Evolutionary conservation across 2,329 filamentous ascomycete species (phyloP).

Genomic region (Teratosphaeria destructans): DNA sequence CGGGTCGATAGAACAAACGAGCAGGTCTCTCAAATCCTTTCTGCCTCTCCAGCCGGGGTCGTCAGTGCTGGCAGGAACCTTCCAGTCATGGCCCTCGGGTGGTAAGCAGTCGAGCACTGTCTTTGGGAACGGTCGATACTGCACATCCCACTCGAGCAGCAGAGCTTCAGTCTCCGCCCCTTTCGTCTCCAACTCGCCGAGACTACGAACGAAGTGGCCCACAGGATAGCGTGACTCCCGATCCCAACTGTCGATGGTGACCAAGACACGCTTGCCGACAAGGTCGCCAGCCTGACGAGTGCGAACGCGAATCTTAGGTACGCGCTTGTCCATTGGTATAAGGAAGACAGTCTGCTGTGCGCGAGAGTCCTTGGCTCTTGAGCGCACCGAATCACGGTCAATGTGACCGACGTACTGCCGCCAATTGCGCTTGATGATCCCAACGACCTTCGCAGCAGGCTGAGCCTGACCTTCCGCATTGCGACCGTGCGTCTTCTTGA

Average conservation of each 20-base stretch:
- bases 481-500: conserved; percentile 71
- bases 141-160: conserved; percentile 89
- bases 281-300: conserved; percentile 85
- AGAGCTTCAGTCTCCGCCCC: conserved; percentile 95
- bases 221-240: conserved; percentile 84
- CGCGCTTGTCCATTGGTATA: conserved; percentile 94
- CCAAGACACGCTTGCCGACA: conserved; percentile 79
- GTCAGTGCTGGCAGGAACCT: conserved; percentile 66
- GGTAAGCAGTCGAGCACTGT: conserved; percentile 90
- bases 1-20: conserved; percentile 96
- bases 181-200: conserved; percentile 91
- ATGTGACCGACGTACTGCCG: conserved; percentile 95
- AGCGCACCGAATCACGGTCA: conserved; percentile 72
- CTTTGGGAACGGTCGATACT: conserved; percentile 94
- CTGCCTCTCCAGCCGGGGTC: conserved; percentile 82
- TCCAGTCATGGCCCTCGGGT: conserved; percentile 86
- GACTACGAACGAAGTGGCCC: conserved; percentile 84
- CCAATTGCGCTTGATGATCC: conserved; percentile 92
- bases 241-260: conserved; percentile 93
- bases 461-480: conserved; percentile 67
- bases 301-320: conserved; percentile 88
- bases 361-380: conserved; percentile 62
- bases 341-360: conserved; percentile 90
- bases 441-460: conserved; percentile 85
- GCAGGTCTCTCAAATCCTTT: conserved; percentile 69